Evolutionary conservation across 2,329 filamentous ascomycete species (phyloP).

Genomic region (Raffaelea albimanens): DNA sequence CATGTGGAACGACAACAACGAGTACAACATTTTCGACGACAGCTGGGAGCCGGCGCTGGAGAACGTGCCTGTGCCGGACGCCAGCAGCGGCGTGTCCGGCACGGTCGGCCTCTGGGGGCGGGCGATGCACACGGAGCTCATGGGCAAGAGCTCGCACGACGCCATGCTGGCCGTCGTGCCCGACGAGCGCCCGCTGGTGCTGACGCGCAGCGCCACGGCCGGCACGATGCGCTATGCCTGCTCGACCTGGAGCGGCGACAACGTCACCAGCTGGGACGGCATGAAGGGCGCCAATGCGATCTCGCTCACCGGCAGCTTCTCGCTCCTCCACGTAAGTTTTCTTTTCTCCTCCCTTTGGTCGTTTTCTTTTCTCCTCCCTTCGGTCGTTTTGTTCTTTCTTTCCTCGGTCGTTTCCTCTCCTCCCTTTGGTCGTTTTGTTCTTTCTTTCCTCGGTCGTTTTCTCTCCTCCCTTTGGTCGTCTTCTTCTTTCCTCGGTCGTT

Average conservation of each 20-base stretch:
- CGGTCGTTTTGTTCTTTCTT: neutral
- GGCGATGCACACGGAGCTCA: constrained; percentile 59
- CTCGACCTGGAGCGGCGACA: constrained; percentile 69
- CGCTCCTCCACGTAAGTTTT: constrained; percentile 45
- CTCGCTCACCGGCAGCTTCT: constrained; percentile 58
- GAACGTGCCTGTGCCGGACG: constrained; percentile 25
- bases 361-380: neutral
- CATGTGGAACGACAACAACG: constrained; percentile 76
- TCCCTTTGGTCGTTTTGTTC: too few species aligned
- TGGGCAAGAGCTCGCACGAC: constrained; percentile 62
- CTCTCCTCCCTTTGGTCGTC: too few species aligned
- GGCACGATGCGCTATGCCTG: constrained; percentile 61
- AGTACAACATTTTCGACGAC: constrained; percentile 59
- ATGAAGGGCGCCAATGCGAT: constrained; percentile 65
- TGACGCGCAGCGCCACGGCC: constrained; percentile 61
- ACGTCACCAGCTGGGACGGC: constrained; percentile 62
- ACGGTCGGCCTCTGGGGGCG: constrained; percentile 61
- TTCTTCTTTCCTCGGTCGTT: neutral
- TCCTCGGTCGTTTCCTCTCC: too few species aligned
- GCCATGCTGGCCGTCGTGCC: constrained; percentile 51
- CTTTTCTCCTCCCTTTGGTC: constrained; percentile 7
- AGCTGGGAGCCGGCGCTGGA: constrained; percentile 54
- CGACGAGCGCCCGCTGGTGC: constrained; percentile 52
- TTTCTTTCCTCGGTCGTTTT: too few species aligned
- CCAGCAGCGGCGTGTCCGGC: constrained; percentile 24